Base-by-base conservation (phyloP, 148 eudicot species). In the Rhododendron simsii region DNA sequence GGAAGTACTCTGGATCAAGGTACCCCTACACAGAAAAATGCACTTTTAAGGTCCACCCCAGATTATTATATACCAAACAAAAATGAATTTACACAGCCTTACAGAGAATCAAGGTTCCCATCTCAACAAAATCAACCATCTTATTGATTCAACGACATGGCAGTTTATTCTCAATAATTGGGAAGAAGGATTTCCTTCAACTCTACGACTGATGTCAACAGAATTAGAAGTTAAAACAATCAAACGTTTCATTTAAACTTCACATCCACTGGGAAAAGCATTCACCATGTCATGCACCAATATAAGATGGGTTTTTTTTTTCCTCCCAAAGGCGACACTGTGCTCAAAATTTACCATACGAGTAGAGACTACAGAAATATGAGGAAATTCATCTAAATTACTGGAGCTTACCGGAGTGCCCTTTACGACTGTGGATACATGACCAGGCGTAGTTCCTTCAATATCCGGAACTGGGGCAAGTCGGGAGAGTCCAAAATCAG, bases 401-500 rank as follows among this genome's bases (percentile, higher is more conserved):
- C 76, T 7, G 61, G 14, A 20, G 30, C 89, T 83, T 89, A 96
- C 99, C 80, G 99, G 99, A 57, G 98, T 96, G 50, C 99, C 99
- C 88, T 93, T 96, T 20, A 96, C 99, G 39, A 94, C 93, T 74
- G 98, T 96, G 6, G 98, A 95, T 35, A 96, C 92, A 83, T 96
- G 95, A 89, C 86, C 88, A 39, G 98, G 96, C 44, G 87, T 65
- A 81, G 63, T 74, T 44, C 98, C 99, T 85, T 91, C 94, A 50
- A 83, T 59, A 51, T 94, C 97, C 0, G 95, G 91, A 83, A 93
- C 90, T n/a, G 99, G 98, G 85, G 97, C 98, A 20, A 96, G 95
- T 28, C 93, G 89, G 81, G 99, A 96, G 48, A 96, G 89, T 88
- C 99, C 99, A 87, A 96, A 96, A 89, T 96, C 99, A 87, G 99